Percentiles rank a stretch among this genome's conserved stretches.
Conservation (phyloP, 108 stramenopile species). For the Phaeodactylum tricornutum region DNA sequence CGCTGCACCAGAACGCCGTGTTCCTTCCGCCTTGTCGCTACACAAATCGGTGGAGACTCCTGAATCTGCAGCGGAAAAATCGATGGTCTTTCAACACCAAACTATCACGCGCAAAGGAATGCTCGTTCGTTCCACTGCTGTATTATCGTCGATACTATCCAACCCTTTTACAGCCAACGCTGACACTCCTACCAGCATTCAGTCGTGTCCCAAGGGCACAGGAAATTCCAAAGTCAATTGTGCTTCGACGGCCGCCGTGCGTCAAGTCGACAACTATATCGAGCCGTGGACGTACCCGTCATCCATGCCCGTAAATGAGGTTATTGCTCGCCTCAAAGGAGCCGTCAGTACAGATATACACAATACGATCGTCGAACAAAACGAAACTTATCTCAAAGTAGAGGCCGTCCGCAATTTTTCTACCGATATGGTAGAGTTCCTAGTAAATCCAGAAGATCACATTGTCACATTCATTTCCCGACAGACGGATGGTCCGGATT, state of each 20-base stretch:
- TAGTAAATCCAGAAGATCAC: conserved; percentile 47
- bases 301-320: conserved; percentile 44
- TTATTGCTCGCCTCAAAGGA: conserved; percentile 65
- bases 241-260: conserved; percentile 57
- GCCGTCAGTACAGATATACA: conserved; percentile 37
- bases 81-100: no score
- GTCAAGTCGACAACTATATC: conserved; percentile 46
- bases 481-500: conserved; percentile 31
- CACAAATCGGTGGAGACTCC: no score
- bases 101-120: no score
- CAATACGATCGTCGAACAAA: conserved; percentile 28
- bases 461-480: conserved; percentile 51
- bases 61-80: no score
- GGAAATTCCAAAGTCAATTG: conserved; percentile 21
- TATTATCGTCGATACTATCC: no score
- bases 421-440: conserved; percentile 54
- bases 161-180: no score
- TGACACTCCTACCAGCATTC: background rate
- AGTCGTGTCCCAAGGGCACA: background rate
- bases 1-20: no score
- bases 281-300: conserved; percentile 70
- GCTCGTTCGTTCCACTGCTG: no score
- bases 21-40: no score
- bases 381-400: conserved; percentile 37
- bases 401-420: conserved; percentile 30